Evolutionary conservation across 306 rosid species (phyloP).

Genomic region (Quercus suber): DNA sequence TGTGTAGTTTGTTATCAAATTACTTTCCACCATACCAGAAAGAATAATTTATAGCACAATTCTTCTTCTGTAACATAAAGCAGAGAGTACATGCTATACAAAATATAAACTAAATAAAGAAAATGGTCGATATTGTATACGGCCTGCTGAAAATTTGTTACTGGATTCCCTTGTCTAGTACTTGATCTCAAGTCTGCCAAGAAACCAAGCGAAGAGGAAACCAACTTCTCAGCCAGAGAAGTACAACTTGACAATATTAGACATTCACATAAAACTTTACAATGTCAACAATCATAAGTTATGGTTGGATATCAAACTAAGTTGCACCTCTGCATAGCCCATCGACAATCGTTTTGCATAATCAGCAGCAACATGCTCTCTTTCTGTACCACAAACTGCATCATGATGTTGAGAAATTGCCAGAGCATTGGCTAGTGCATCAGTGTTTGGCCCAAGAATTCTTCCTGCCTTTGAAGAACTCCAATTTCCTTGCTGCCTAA

Average conservation of each 20-base stretch:
- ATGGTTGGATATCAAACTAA: conserved; percentile 11
- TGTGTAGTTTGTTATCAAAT: no score
- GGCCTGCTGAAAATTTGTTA: conserved; percentile 61
- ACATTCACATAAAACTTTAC: conserved; percentile 12
- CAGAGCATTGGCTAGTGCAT: conserved; percentile 75
- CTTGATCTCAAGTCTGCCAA: conserved; percentile 44
- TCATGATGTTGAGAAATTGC: conserved; percentile 89
- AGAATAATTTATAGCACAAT: not conserved
- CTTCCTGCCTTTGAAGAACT: conserved; percentile 63
- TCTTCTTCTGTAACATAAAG: not conserved
- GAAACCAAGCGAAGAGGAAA: conserved; percentile 66
- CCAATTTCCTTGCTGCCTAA: conserved; percentile 85
- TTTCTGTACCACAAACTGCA: conserved; percentile 75
- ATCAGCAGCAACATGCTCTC: conserved; percentile 82
- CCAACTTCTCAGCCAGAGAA: conserved; percentile 57
- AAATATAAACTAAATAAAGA: not conserved
- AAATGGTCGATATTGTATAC: conserved; percentile 22
- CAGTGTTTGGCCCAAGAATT: conserved; percentile 62
- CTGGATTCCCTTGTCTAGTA: conserved; percentile 24
- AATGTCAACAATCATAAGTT: conserved; percentile 10
- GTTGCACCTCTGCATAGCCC: conserved; percentile 47
- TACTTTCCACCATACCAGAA: no score
- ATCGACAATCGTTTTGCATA: conserved; percentile 65
- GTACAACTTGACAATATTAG: conserved; percentile 8
- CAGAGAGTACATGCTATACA: not conserved